Base-by-base conservation (phyloP, 768 basidiomycete species). In the Tylopilus rubrobrunneus region DNA sequence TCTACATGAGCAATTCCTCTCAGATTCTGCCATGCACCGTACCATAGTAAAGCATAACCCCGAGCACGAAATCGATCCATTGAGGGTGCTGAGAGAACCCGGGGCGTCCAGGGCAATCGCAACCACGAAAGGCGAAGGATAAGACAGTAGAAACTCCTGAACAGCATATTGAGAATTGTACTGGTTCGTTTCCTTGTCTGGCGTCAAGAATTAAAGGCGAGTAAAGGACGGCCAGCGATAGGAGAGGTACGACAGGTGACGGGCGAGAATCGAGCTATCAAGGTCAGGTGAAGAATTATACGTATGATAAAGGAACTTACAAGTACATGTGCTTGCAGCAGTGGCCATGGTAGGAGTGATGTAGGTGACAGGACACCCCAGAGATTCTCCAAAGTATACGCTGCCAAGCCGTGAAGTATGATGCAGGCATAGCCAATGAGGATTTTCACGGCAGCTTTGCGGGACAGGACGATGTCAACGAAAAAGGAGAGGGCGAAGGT, bases 401-500 rank as follows among this genome's bases (percentile, higher is more conserved):
- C 83, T 3, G 81, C 73, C 21, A 86, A 59, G 4, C 80, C 82
- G 63, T 89, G 79, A 3, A 85, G 59, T 15, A 78, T 56, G 11
- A 90, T 67, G 3, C 86, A 88, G 7, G 78, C 78, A 70, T 92
- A 90, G 15, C 85, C 86, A 3, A 84, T 84, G 27, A 83, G 56
- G 45, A 75, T 73, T 36, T 36, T 58, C 77, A 61, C 51, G 71
- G 76, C 29, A 63, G 58, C n/a, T 68, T 61, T 45, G 64, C 77
- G 54, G 71, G 74, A 64, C 69, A 76, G 65, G 1, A 51, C 64
- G 19, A 79, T 72, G 64, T 90, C 88, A 17, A 79, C 78, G 17
- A 80, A 65, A 55, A 87, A 72, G 19, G 85, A 83, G 31, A 88
- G 60, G 2, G 71, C 11, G 37, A 89, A 67, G 7, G 86, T 80